These are phyloP conservation scores for Lactarius evosmus DNA, from an alignment of 768 basidiomycete species.

Conservation along the genomic window DNA sequence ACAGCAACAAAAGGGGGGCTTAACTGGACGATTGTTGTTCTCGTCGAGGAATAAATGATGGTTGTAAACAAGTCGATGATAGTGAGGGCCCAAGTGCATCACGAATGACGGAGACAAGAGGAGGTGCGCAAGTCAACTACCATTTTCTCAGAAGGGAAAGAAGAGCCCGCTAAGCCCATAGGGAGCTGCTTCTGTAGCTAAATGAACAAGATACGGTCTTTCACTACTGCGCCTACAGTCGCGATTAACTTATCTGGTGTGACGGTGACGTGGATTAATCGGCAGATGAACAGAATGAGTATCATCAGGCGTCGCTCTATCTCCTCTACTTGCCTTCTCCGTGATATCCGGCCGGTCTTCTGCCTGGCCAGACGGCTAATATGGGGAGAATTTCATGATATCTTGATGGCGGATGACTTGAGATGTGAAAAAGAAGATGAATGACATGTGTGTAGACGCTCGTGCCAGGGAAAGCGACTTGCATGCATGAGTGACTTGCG, in stretches of 20 bases:
- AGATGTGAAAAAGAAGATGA: neutral
- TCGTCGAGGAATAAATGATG: neutral
- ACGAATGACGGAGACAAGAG: neutral
- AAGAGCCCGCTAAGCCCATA: neutral
- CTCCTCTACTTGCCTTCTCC: neutral
- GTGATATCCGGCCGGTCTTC: neutral
- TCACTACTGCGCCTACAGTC: neutral
- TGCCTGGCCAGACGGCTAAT: neutral
- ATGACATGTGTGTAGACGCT: neutral
- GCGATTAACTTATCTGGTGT: neutral
- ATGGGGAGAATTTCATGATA: neutral
- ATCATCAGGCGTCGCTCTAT: neutral
- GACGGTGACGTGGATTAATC: neutral
- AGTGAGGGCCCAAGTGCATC: neutral
- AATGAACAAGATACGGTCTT: constrained; percentile 2
- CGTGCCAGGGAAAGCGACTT: neutral
- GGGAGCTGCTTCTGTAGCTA: neutral
- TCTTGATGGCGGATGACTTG: neutral
- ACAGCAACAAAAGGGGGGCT: neutral
- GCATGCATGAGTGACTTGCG: neutral
- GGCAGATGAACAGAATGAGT: neutral
- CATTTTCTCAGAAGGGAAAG: neutral
- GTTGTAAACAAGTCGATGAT: neutral
- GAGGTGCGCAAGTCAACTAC: neutral
- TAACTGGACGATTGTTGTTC: too few relatives aligned